Base-by-base conservation (phyloP, 2,329 filamentous ascomycete species). In the Cryphonectria parasitica region DNA sequence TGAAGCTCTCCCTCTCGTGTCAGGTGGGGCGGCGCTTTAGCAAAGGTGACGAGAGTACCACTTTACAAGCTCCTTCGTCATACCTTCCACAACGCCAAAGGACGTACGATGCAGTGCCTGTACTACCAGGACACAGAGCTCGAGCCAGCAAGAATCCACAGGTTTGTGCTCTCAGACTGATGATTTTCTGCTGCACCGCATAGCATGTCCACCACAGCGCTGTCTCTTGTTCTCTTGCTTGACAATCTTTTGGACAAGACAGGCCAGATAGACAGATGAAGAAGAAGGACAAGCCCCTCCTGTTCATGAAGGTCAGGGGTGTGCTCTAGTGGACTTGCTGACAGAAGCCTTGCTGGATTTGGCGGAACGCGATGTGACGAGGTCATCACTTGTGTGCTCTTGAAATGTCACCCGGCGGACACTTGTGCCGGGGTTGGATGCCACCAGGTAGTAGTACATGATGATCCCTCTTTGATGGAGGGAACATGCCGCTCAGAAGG, bases 81-180 rank as follows among this genome's bases (percentile, higher is more conserved):
- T 28, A 66, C 66, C 67, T 17, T 66, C 34, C 67, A 66, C 67
- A 31, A 60, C 64, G 31, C 66, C 56, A 39, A 41, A 49, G 39
- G 64, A 56, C 34, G 25, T 60, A 64, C 49, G 43, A 31, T 41
- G 52, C 64, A 31, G 67, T 49, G 64, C 63, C 36, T 61, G 49
- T 69, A 19, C 60, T 31, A 64, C 65, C 49, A 31, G 49, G 41
- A 28, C 8, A 64, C 45, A 52, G 54, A 28, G 22, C 34, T 62
- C 31, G 39, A 58, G 34, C 39, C 36, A 58, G n/a, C 31, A 31
- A 31, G 58, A 36, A 19, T 58, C 25, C 41, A 25, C n/a, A 66
- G 39, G 41, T 52, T 41, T 6, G 25, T 56, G 69, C 43, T 45
- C 56, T 63, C 63, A 68, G 52, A 63, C 63, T 43, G 62, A 63